phyloP scores from a whole-genome alignment of 345 rosid species.

The Euphorbia tirucalli region DNA sequence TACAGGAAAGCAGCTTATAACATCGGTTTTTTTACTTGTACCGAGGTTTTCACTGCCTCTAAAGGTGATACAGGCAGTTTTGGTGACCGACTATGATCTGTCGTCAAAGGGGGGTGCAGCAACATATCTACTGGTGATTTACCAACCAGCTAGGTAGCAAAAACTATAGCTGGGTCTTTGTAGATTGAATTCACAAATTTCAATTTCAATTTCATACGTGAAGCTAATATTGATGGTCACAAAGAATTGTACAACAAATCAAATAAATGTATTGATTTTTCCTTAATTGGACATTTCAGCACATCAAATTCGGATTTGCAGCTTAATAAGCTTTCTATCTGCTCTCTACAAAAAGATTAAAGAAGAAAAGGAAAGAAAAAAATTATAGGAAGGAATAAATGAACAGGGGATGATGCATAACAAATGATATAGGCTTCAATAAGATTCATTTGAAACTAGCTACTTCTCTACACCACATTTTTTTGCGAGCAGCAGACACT shows the following conservation, averaged over 20 bases:
- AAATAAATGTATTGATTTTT: neutral
- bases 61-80: too few species aligned
- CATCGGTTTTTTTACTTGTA: too few species aligned
- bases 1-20: too few species aligned
- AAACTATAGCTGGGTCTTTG: too few species aligned
- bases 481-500: constrained; percentile 39
- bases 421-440: constrained; percentile 9
- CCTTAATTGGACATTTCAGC: neutral
- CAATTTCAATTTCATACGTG: too few species aligned
- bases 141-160: too few species aligned
- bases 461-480: constrained; percentile 23
- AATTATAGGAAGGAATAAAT: constrained; percentile 9
- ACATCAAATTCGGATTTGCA: neutral
- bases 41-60: too few species aligned
- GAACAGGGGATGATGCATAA: constrained; percentile 2
- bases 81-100: too few species aligned
- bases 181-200: too few species aligned
- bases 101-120: too few species aligned
- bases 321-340: constrained; percentile 4
- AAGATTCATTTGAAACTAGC: constrained; percentile 18
- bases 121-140: too few species aligned
- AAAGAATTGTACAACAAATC: neutral
- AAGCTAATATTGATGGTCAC: neutral
- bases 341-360: constrained; percentile 2
- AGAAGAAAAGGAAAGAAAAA: too few species aligned